These are phyloP conservation scores for Rhododendron griersonianum DNA, from an alignment of 148 eudicot genomes.

Conservation along the genomic window DNA sequence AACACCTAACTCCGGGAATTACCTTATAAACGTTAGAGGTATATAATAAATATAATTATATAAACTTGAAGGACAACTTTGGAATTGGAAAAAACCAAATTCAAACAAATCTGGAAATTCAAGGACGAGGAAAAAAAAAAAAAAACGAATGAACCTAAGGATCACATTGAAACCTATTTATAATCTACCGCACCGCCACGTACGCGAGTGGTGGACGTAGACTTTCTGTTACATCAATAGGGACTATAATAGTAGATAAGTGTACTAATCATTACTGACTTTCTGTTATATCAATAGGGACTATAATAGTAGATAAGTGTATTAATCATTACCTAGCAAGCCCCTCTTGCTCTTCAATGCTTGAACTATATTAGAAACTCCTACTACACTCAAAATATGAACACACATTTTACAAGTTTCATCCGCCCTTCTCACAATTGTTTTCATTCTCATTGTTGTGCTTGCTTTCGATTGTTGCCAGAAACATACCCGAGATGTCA, in stretches of 20 bases:
- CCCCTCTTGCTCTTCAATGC: neutral
- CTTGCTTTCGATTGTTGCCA: neutral
- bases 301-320: neutral
- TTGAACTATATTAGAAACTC: neutral
- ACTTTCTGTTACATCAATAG: neutral
- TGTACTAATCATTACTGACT: too few relatives aligned
- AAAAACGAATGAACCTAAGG: neutral
- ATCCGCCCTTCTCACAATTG: neutral
- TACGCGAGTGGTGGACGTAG: too few relatives aligned
- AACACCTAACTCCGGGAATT: neutral
- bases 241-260: neutral
- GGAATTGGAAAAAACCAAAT: too few relatives aligned
- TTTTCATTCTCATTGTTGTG: neutral
- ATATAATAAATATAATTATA: too few relatives aligned
- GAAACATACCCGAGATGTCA: neutral
- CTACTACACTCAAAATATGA: too few relatives aligned
- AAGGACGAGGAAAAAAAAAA: neutral
- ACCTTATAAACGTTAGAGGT: neutral
- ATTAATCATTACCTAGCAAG: neutral
- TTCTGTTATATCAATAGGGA: too few relatives aligned
- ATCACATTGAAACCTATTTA: neutral
- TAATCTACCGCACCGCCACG: too few relatives aligned
- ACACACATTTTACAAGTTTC: neutral
- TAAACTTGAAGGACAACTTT: too few relatives aligned
- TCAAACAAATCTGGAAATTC: too few relatives aligned